Evolutionary conservation across 345 rosid genomes (phyloP), one percentile per base, ranked within the genome.

Genomic region (Euphorbia peplus): DNA sequence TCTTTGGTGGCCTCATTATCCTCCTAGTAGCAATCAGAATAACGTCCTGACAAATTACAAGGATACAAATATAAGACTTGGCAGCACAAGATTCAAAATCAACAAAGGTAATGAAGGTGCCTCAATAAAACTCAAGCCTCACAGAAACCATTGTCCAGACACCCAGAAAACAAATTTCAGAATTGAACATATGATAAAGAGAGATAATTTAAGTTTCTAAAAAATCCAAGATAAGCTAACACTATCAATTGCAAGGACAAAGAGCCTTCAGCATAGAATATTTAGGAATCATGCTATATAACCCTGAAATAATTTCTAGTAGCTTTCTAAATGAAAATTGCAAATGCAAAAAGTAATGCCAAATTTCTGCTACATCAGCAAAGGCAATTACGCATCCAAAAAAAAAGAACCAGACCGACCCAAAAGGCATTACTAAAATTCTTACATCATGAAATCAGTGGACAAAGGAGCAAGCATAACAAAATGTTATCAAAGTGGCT

Each of bases 1-100:
- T 92, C 93, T 92, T 92, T 24, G 97, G 97, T 18, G 92, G 96
- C 60, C 95, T 84, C 80, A 85, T 55, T 35, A 90, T 86, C 82
- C 96, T 91, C 63, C 96, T 63, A 37, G 93, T 85, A 30, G 96
- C 90, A 73, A 89, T 85, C 70, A 91, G 46, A 51, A 91, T 79
- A 30, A 89, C 96, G 83, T 85, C 97, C 97, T 89, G 68, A 56
- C n/a, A 56, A 6, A 5, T 8, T 29, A 14, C 46, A 62, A 59
- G 13, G 4, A n/a, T 22, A 50, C 65, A 51, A 71, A 19, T 72
- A 70, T 26, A 21, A 61, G n/a, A n/a, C 50, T 44, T 12, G 50
- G 50, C 50, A 44, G 2, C 50, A 44, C 15, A 44, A 44, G 0
- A 8, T 5, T 19, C 28, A 19, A 8, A 1, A 4, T 12, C 55